A percentile compares a stretch with the other conserved stretches of the same genome.
phyloP scores from a whole-genome alignment of 805 yeast species.

The Saturnispora serradocipensis region DNA sequence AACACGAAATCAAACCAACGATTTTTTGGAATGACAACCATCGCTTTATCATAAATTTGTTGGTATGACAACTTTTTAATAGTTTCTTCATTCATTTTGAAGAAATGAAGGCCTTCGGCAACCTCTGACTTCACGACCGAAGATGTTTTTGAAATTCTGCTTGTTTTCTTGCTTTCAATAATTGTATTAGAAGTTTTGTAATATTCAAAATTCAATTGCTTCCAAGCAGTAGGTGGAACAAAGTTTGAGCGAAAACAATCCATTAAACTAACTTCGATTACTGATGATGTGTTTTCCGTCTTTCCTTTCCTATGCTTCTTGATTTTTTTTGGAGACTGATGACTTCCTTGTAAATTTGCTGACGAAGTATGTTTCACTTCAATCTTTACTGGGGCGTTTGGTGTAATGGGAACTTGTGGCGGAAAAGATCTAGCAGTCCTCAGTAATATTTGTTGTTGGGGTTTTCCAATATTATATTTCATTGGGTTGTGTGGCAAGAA shows the following conservation, averaged over 20 bases:
- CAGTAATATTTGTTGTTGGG: slow-evolving; percentile 37
- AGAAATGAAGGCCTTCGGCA: slow-evolving; percentile 42
- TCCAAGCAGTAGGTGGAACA: slow-evolving; percentile 48
- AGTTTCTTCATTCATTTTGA: slow-evolving; percentile 45
- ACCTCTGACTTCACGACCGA: slow-evolving; percentile 13
- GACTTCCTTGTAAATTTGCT: slow-evolving; percentile 14
- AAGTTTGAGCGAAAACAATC: slow-evolving; percentile 26
- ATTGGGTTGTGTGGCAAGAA: slow-evolving; percentile 38
- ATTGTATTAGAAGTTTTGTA: slow-evolving; percentile 27
- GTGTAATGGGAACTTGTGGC: slow-evolving; percentile 28
- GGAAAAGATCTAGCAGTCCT: slow-evolving; percentile 38
- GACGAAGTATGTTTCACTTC: slow-evolving; percentile 20
- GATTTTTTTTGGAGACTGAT: background rate
- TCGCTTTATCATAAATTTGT: slow-evolving; percentile 56
- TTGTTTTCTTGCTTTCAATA: slow-evolving; percentile 4
- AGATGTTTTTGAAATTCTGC: background rate
- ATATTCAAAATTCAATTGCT: slow-evolving; percentile 43
- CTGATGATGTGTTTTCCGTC: slow-evolving; percentile 10
- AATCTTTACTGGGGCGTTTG: slow-evolving; percentile 13
- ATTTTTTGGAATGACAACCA: slow-evolving; percentile 49
- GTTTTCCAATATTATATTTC: slow-evolving; percentile 36
- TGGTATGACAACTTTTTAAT: slow-evolving; percentile 46
- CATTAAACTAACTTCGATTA: slow-evolving; percentile 16
- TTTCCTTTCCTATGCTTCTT: slow-evolving; percentile 12
- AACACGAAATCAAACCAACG: slow-evolving; percentile 55